These are phyloP conservation scores for Sarocladium kiliense DNA, from an alignment of 2,329 filamentous ascomycete genomes.

Conservation along the genomic window DNA sequence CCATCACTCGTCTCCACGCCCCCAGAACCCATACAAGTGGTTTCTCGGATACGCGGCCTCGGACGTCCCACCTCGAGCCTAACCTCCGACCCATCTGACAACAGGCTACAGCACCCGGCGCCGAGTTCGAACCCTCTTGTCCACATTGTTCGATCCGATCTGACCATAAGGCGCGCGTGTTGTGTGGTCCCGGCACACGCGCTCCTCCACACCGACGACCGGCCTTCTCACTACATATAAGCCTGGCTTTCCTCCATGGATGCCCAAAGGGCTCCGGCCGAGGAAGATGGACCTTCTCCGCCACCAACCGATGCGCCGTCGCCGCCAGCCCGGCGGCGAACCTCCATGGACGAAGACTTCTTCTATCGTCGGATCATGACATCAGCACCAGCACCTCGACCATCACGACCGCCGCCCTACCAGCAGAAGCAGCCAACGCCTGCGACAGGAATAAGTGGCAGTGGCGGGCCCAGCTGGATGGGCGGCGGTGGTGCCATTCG, in stretches of 20 bases:
- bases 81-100: slow-evolving; percentile 7
- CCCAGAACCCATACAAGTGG: not conserved
- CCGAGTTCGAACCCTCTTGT: not conserved
- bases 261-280: slow-evolving; percentile 18
- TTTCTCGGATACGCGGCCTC: slow-evolving; percentile 7
- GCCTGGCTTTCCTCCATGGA: slow-evolving; percentile 26
- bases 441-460: not conserved
- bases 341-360: slow-evolving; percentile 52
- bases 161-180: not conserved
- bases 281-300: slow-evolving; percentile 28
- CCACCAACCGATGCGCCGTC: slow-evolving; percentile 21
- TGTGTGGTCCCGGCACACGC: slow-evolving; percentile 1
- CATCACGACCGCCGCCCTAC: slow-evolving; percentile 43
- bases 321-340: slow-evolving; percentile 37
- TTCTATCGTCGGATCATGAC: slow-evolving; percentile 49
- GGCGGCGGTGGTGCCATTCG: slow-evolving; percentile 1
- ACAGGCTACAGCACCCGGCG: slow-evolving; percentile 4
- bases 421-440: slow-evolving; percentile 17
- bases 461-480: not conserved
- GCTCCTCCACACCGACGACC: slow-evolving; percentile 5
- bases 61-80: slow-evolving; percentile 5
- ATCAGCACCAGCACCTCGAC: slow-evolving; percentile 30
- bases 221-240: slow-evolving; percentile 20
- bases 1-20: slow-evolving; percentile 7
- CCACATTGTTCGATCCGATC: slow-evolving; percentile 8